A percentile compares a stretch with the other conserved stretches of the same genome.
These are phyloP conservation scores for Corynespora cassiicola DNA, from an alignment of 2,329 filamentous ascomycete genomes.

Conservation along the genomic window DNA sequence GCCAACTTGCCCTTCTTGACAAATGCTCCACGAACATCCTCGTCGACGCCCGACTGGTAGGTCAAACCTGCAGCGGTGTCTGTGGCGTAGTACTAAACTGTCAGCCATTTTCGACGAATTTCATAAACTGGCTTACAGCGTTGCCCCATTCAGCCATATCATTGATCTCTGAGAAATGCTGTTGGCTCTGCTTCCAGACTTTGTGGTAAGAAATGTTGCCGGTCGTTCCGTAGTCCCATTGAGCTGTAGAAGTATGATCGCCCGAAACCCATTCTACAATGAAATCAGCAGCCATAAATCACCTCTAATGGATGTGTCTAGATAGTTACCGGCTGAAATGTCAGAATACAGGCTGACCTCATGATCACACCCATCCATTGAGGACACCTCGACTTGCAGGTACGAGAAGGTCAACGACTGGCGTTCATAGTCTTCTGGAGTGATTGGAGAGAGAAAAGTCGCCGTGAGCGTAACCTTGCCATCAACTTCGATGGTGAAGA, in stretches of 20 bases:
- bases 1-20: slow-evolving; percentile 50
- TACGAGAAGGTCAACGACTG: slow-evolving; percentile 77
- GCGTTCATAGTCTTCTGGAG: slow-evolving; percentile 68
- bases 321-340: slow-evolving; percentile 67
- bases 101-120: no score
- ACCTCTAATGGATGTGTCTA: not conserved
- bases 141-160: slow-evolving; percentile 61
- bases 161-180: slow-evolving; percentile 54
- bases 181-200: slow-evolving; percentile 55
- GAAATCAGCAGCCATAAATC: slow-evolving; percentile 18
- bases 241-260: slow-evolving; percentile 60
- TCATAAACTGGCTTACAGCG: slow-evolving; percentile 33
- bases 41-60: slow-evolving; percentile 55
- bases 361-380: slow-evolving; percentile 68
- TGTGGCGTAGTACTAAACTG: slow-evolving; percentile 59
- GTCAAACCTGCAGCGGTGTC: slow-evolving; percentile 49
- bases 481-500: slow-evolving; percentile 71
- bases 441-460: slow-evolving; percentile 75
- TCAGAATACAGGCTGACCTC: slow-evolving; percentile 75
- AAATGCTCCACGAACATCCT: slow-evolving; percentile 56
- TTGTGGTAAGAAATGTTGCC: slow-evolving; percentile 66
- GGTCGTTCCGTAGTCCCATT: slow-evolving; percentile 65
- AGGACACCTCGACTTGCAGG: slow-evolving; percentile 67
- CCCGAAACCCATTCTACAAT: slow-evolving; percentile 73
- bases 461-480: slow-evolving; percentile 69